Evolutionary conservation across 352 stramenopile genomes (phyloP).

Genomic region (Thalassiosira ordinaria): DNA sequence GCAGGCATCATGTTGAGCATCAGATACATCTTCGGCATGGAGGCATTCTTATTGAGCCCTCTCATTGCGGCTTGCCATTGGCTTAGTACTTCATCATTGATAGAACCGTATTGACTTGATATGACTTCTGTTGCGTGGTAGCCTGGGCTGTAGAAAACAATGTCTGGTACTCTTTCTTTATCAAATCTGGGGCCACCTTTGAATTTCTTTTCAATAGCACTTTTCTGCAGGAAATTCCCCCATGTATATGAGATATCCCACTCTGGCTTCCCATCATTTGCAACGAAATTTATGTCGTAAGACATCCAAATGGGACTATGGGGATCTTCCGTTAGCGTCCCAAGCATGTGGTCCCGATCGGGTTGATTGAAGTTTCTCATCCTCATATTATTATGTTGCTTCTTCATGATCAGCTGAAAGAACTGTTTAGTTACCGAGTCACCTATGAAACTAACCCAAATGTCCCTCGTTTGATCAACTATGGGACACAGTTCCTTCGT

Average conservation of each 20-base stretch:
- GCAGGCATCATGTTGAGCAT: constrained; percentile 1
- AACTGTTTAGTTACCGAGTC: neutral
- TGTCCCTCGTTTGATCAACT: neutral
- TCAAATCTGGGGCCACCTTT: neutral
- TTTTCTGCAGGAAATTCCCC: neutral
- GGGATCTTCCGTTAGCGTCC: too few species aligned
- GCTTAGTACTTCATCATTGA: neutral
- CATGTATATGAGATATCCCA: neutral
- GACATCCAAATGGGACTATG: too few species aligned
- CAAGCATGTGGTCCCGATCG: too few species aligned
- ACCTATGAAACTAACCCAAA: neutral
- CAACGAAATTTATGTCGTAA: too few species aligned
- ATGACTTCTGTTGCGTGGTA: neutral
- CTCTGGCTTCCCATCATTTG: too few species aligned
- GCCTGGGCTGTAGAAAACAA: neutral
- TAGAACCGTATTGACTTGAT: neutral
- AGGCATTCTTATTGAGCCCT: neutral
- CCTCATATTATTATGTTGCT: too few species aligned
- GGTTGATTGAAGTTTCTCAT: too few species aligned
- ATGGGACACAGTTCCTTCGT: neutral
- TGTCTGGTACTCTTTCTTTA: neutral
- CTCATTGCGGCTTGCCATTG: neutral
- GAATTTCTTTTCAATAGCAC: neutral
- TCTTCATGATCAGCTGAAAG: neutral
- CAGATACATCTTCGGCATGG: neutral